A percentile compares a stretch with the other conserved stretches of the same genome.
phyloP scores from a whole-genome alignment of 2,329 filamentous ascomycete species.

The Penicillium sp. region DNA sequence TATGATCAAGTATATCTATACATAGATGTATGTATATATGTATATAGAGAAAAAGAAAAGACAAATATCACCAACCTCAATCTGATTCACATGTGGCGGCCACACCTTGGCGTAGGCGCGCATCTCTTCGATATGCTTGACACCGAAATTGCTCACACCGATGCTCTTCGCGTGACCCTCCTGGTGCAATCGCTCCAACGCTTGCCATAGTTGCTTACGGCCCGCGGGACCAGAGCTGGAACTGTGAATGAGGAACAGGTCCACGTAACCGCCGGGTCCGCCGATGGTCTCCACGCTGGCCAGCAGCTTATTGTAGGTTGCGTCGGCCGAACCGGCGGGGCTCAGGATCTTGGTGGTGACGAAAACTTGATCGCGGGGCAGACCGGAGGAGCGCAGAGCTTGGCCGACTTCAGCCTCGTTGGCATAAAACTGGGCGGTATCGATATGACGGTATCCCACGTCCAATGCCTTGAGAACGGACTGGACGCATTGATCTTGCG shows the following conservation, averaged over 20 bases:
- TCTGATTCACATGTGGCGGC: conserved; percentile 75
- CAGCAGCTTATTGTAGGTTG: conserved; percentile 62
- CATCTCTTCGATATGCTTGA: conserved; percentile 70
- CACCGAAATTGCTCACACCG: conserved; percentile 74
- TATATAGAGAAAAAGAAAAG: neutral
- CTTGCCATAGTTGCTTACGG: conserved; percentile 67
- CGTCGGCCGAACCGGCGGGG: conserved; percentile 58
- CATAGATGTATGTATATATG: too few relatives aligned
- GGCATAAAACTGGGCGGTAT: conserved; percentile 68
- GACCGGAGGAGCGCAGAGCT: conserved; percentile 61
- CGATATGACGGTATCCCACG: conserved; percentile 59
- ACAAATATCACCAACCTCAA: conserved; percentile 61
- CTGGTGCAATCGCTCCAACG: conserved; percentile 64
- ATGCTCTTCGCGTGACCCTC: conserved; percentile 67
- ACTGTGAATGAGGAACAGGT: conserved; percentile 73
- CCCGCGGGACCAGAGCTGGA: conserved; percentile 59
- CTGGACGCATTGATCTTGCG: conserved; percentile 56
- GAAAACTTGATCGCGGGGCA: conserved; percentile 63
- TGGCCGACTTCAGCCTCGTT: conserved; percentile 71
- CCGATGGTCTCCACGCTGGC: conserved; percentile 68
- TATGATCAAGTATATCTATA: too few relatives aligned
- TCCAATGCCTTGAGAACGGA: conserved; percentile 63
- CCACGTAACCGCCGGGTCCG: conserved; percentile 65
- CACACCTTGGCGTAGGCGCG: conserved; percentile 66
- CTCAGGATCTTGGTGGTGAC: conserved; percentile 72